phyloP scores from a whole-genome alignment of 352 stramenopile species.

The Globisporangium nagaii region DNA sequence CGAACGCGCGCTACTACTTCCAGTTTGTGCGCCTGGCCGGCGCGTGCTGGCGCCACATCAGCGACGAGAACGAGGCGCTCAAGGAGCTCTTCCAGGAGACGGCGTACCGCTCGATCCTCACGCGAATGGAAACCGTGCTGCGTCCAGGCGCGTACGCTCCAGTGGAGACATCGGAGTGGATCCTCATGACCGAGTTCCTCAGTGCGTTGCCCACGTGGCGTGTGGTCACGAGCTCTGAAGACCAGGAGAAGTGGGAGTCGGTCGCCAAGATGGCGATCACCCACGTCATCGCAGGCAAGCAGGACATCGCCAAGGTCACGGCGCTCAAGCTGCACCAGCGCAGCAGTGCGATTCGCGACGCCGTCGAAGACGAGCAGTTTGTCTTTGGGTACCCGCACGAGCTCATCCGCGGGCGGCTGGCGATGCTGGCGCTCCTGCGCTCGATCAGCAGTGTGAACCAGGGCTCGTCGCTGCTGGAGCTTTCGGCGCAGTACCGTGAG shows the following conservation, averaged over 20 bases:
- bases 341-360: conserved; percentile 22
- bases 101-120: conserved; percentile 23
- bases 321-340: conserved; percentile 51
- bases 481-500: conserved; percentile 57
- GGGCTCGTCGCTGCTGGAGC: conserved; percentile 38
- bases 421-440: conserved; percentile 41
- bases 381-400: conserved; percentile 40
- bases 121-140: conserved; percentile 25
- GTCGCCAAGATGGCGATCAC: conserved; percentile 41
- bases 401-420: conserved; percentile 30
- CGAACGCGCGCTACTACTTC: conserved; percentile 18
- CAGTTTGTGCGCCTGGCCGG: conserved; percentile 12
- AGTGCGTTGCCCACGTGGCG: conserved; percentile 23
- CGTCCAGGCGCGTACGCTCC: conserved; percentile 21
- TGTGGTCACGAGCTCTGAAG: conserved; percentile 12
- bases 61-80: not conserved
- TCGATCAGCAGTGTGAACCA: conserved; percentile 29
- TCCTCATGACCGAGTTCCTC: conserved; percentile 30
- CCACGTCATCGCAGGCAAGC: conserved; percentile 56
- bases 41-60: conserved; percentile 13
- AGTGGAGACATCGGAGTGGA: conserved; percentile 38
- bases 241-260: conserved; percentile 52
- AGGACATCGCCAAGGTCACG: conserved; percentile 42
- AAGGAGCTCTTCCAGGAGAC: conserved; percentile 21
- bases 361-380: conserved; percentile 30